These are phyloP conservation scores for Plantago ovata DNA, from an alignment of 257 asterid species.

Conservation along the genomic window DNA sequence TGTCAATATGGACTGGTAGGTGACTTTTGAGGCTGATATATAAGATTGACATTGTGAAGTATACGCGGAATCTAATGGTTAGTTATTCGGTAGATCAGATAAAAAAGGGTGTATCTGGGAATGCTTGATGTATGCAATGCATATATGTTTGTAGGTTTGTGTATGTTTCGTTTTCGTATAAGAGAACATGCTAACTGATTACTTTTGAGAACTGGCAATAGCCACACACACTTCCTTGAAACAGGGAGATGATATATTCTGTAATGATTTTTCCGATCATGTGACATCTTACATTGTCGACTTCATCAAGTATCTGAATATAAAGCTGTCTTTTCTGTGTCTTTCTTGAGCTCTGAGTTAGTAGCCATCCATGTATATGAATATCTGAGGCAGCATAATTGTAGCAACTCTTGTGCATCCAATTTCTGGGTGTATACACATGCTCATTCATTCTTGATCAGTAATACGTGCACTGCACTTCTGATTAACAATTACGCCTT, in stretches of 20 bases:
- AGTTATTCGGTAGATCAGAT: slow-evolving; percentile 18
- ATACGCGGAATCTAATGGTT: slow-evolving; percentile 23
- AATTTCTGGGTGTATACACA: too few relatives aligned
- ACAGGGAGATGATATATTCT: not conserved
- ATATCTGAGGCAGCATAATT: too few relatives aligned
- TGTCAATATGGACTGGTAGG: slow-evolving; percentile 3
- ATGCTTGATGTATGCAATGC: slow-evolving; percentile 26
- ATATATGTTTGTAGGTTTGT: slow-evolving; percentile 22
- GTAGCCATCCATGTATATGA: too few relatives aligned
- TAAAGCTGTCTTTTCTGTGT: too few relatives aligned
- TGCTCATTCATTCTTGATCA: too few relatives aligned
- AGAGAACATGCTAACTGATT: slow-evolving; percentile 31
- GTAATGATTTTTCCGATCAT: slow-evolving; percentile 1
- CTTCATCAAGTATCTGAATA: too few relatives aligned
- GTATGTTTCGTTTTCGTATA: slow-evolving; percentile 19
- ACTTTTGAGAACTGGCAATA: not conserved
- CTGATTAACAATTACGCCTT: too few relatives aligned
- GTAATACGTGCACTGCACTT: too few relatives aligned
- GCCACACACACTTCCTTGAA: too few relatives aligned
- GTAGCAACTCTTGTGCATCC: too few relatives aligned
- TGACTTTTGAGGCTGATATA: slow-evolving; percentile 2
- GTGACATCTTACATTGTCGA: not conserved
- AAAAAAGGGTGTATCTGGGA: slow-evolving; percentile 11
- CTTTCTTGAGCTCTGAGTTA: too few relatives aligned
- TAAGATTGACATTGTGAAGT: slow-evolving; percentile 6